Percentiles rank a stretch among this genome's conserved stretches.
Evolutionary conservation across 495 filamentous ascomycete genomes (phyloP).

Genomic region (Aspergillus nidulans): DNA sequence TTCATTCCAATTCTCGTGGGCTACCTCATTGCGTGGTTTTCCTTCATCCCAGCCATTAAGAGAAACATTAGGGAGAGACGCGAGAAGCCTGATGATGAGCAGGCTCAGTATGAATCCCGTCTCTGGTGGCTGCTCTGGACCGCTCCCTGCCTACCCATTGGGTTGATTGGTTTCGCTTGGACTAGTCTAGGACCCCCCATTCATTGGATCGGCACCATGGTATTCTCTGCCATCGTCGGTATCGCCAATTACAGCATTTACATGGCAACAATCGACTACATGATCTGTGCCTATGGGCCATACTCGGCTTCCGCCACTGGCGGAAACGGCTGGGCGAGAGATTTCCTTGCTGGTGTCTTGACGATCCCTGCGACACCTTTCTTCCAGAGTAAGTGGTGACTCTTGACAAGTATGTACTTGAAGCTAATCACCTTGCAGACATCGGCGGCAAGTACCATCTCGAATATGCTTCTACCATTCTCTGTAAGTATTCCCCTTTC

Average conservation of each 20-base stretch:
- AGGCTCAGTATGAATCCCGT: constrained; percentile 56
- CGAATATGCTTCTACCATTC: constrained; percentile 67
- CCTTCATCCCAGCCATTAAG: constrained; percentile 51
- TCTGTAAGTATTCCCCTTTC: constrained; percentile 38
- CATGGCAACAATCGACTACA: constrained; percentile 75
- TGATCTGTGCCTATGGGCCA: constrained; percentile 65
- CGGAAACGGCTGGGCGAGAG: constrained; percentile 70
- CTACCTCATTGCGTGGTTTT: constrained; percentile 54
- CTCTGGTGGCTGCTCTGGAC: constrained; percentile 56
- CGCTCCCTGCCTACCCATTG: constrained; percentile 54
- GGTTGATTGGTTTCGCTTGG: constrained; percentile 62
- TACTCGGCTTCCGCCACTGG: constrained; percentile 71
- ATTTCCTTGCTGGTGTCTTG: constrained; percentile 77
- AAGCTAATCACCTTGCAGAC: constrained; percentile 29
- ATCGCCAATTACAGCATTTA: constrained; percentile 69
- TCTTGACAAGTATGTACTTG: neutral
- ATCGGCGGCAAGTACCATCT: constrained; percentile 60
- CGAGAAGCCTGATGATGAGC: constrained; percentile 48
- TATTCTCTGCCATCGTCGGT: constrained; percentile 60
- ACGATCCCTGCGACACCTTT: constrained; percentile 73
- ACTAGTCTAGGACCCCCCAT: constrained; percentile 52
- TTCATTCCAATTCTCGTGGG: constrained; percentile 58
- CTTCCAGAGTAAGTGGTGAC: constrained; percentile 42
- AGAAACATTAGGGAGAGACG: constrained; percentile 46
- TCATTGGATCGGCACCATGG: constrained; percentile 63